These are phyloP conservation scores for Pyrenophora tritici-repentis DNA, from an alignment of 2,329 filamentous ascomycete genomes.

Conservation along the genomic window DNA sequence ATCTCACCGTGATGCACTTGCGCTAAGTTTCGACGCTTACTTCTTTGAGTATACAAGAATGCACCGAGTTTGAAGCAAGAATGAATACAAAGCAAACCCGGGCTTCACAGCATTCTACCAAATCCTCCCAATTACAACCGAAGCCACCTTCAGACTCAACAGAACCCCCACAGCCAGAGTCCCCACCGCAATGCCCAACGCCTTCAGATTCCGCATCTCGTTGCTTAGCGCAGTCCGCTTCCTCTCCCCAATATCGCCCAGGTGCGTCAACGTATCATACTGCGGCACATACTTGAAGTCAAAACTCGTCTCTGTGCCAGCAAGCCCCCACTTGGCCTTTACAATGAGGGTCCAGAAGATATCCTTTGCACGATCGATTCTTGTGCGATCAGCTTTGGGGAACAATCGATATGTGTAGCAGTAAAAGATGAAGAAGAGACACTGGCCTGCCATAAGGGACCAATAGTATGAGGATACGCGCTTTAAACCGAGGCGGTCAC, in stretches of 20 bases:
- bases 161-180: slow-evolving; percentile 32
- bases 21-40: too few species aligned
- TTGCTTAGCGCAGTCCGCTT: slow-evolving; percentile 46
- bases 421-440: slow-evolving; percentile 65
- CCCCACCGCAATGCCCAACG: slow-evolving; percentile 50
- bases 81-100: not conserved
- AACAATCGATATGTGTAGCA: slow-evolving; percentile 59
- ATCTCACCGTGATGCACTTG: too few species aligned
- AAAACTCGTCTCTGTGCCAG: slow-evolving; percentile 64
- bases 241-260: slow-evolving; percentile 51
- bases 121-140: slow-evolving; percentile 20
- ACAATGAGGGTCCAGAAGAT: slow-evolving; percentile 65
- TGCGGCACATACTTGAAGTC: slow-evolving; percentile 73
- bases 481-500: slow-evolving; percentile 63
- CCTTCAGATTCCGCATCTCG: slow-evolving; percentile 56
- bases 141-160: slow-evolving; percentile 33
- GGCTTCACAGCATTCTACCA: slow-evolving; percentile 17
- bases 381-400: slow-evolving; percentile 55
- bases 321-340: slow-evolving; percentile 67
- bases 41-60: too few species aligned
- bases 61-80: not conserved
- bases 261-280: slow-evolving; percentile 56
- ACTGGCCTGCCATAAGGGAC: slow-evolving; percentile 66
- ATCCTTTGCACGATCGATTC: slow-evolving; percentile 58
- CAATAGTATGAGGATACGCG: slow-evolving; percentile 63